Conservation (phyloP, 1,139 yeast genomes). For the Debaryomyces fabryi region DNA sequence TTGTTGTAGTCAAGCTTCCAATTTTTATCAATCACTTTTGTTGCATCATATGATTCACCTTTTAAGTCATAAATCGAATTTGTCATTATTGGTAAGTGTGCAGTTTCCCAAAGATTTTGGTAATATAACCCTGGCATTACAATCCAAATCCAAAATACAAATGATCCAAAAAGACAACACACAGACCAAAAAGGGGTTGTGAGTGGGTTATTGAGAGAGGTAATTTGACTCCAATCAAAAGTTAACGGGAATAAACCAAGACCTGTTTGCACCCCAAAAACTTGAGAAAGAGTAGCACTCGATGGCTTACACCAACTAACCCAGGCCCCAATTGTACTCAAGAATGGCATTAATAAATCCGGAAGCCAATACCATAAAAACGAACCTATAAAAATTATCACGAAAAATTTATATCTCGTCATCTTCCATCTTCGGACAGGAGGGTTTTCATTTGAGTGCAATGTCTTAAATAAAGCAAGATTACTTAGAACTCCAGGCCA, state of each 20-base stretch:
- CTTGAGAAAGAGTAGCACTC: slow-evolving; percentile 56
- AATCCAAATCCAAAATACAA: slow-evolving; percentile 26
- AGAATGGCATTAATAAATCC: slow-evolving; percentile 31
- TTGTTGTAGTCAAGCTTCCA: slow-evolving; percentile 41
- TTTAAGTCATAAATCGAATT: slow-evolving; percentile 39
- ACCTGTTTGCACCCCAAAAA: slow-evolving; percentile 63
- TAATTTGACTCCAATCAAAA: slow-evolving; percentile 20
- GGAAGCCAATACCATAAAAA: slow-evolving; percentile 49
- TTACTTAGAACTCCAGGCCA: slow-evolving; percentile 66
- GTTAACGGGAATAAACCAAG: slow-evolving; percentile 63
- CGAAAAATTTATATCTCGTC: slow-evolving; percentile 25
- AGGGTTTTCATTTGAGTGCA: slow-evolving; percentile 64
- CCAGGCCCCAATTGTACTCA: slow-evolving; percentile 27
- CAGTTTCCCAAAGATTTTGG: slow-evolving; percentile 15
- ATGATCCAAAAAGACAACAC: slow-evolving; percentile 28
- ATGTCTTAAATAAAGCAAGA: slow-evolving; percentile 43
- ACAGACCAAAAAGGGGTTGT: slow-evolving; percentile 15
- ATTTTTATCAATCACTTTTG: slow-evolving; percentile 40
- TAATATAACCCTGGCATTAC: slow-evolving; percentile 25
- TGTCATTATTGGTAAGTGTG: slow-evolving; percentile 20
- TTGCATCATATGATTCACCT: slow-evolving; percentile 46
- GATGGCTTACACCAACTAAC: slow-evolving; percentile 46
- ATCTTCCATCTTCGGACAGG: slow-evolving; percentile 48
- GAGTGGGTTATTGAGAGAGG: slow-evolving; percentile 13
- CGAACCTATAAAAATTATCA: slow-evolving; percentile 25